These are phyloP conservation scores for Raffaelea arxii DNA, from an alignment of 2,329 filamentous ascomycete genomes.

Conservation along the genomic window DNA sequence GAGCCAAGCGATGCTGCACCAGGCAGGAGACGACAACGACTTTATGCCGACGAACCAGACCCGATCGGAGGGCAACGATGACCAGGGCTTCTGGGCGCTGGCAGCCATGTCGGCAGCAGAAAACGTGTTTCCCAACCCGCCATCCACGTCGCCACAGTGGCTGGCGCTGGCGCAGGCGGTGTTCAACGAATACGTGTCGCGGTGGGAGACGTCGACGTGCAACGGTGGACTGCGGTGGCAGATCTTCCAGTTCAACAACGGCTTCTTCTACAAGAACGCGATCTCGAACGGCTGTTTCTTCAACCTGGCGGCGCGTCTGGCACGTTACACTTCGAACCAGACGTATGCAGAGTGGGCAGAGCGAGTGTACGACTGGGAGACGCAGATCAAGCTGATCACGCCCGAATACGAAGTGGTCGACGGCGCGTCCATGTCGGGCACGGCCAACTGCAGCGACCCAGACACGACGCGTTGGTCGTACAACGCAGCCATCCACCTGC, in stretches of 20 bases:
- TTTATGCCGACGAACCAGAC: constrained; percentile 62
- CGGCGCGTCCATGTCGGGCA: constrained; percentile 34
- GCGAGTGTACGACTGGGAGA: constrained; percentile 59
- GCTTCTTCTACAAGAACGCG: constrained; percentile 59
- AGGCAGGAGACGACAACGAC: constrained; percentile 47
- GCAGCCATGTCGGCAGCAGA: constrained; percentile 72
- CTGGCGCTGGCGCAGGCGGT: constrained; percentile 68
- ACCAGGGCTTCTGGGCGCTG: constrained; percentile 80
- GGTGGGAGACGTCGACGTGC: constrained; percentile 61
- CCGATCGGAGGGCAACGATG: constrained; percentile 56
- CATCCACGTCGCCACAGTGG: constrained; percentile 57
- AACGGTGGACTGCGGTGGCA: constrained; percentile 77
- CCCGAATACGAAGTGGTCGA: constrained; percentile 46
- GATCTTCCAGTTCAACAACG: constrained; percentile 68
- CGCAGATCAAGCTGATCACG: constrained; percentile 44
- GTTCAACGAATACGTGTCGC: constrained; percentile 65
- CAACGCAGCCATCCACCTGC: constrained; percentile 57
- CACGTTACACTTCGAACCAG: constrained; percentile 66
- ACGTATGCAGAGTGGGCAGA: constrained; percentile 72
- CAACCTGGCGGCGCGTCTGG: constrained; percentile 60
- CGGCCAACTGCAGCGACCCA: constrained; percentile 37
- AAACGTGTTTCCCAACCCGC: constrained; percentile 62
- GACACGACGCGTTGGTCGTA: constrained; percentile 59
- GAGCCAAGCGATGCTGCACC: constrained; percentile 49
- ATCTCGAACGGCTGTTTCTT: constrained; percentile 63